Percentiles rank a stretch among this genome's conserved stretches.
These are phyloP conservation scores for Phytophthora brassicae DNA, from an alignment of 352 stramenopile species.

Conservation along the genomic window DNA sequence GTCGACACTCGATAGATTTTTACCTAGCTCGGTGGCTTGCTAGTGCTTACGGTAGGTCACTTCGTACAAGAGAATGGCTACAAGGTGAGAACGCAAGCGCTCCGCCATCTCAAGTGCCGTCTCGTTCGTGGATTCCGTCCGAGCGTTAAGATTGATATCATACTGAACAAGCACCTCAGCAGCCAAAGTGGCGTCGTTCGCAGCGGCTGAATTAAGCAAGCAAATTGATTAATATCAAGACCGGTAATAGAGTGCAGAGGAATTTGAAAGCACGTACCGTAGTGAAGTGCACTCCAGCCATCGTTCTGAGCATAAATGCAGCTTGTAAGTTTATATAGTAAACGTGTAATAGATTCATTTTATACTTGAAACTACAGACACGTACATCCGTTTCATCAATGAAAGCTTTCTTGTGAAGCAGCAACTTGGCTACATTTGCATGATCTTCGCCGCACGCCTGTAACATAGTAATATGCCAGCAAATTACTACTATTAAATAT, in stretches of 20 bases:
- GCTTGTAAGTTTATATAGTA: slow-evolving; percentile 8
- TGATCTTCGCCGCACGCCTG: slow-evolving; percentile 79
- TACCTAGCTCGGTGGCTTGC: neutral
- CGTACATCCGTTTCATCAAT: slow-evolving; percentile 81
- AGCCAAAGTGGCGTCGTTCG: slow-evolving; percentile 66
- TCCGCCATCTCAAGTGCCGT: slow-evolving; percentile 80
- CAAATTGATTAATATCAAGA: slow-evolving; percentile 5
- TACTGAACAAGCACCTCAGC: slow-evolving; percentile 69
- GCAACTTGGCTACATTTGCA: slow-evolving; percentile 47
- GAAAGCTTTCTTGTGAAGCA: slow-evolving; percentile 74
- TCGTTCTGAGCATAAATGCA: slow-evolving; percentile 48
- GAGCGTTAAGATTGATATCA: slow-evolving; percentile 59
- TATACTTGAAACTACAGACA: neutral
- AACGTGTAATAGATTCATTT: slow-evolving; percentile 11
- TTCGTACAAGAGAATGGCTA: slow-evolving; percentile 75
- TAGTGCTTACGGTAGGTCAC: slow-evolving; percentile 57
- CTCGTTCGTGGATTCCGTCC: slow-evolving; percentile 69
- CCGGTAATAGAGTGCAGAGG: slow-evolving; percentile 1
- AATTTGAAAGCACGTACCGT: slow-evolving; percentile 43
- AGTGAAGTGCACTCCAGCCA: slow-evolving; percentile 77
- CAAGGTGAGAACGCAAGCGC: slow-evolving; percentile 67
- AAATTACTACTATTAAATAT: no score
- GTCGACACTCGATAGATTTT: neutral
- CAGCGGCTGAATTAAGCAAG: slow-evolving; percentile 42
- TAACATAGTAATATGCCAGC: neutral